Evolutionary conservation across 202 grass and related monocot species (phyloP), one percentile per base, ranked within the genome.

Genomic region (Zoysia matrella): DNA sequence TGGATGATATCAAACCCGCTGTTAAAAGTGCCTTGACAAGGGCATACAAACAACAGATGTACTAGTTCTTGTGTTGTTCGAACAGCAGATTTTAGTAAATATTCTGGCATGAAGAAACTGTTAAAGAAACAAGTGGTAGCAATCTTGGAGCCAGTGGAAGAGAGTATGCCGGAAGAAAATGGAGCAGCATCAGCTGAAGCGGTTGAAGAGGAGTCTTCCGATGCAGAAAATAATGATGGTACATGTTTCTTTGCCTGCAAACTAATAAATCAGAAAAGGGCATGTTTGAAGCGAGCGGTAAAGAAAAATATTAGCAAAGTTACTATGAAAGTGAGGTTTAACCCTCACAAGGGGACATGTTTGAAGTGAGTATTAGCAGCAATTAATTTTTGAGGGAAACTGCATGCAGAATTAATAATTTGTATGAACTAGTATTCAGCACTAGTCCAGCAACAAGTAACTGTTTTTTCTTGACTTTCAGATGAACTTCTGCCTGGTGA

Each of bases 21-120:
- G 91, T 99, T 61, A 99, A 99, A 88, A 87, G 93, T 60, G 96
- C 96, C 49, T 80, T 99, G 76, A 99, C 96, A 48, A 96, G 82
- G 68, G 93, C 96, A 74, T 96, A 99, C 83, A 99, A 99, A 85
- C 91, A 96, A 36, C 30, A 36, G 30, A 85, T 93, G 89, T 63
- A 99, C 93, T 67, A 87, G 68, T 78, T 94, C 80, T 66, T 90
- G 93, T 85, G 87, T 94, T 71, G 72, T 96, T 76, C 76, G 93
- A 71, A 76, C 91, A 81, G 96, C 96, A 82, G 96, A 99, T 36
- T 90, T 65, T 92, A 69, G 87, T 99, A 79, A 89, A 74, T 75
- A 89, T 99, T 50, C 93, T 15, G 93, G 96, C 67, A 76, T 99
- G 70, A 99, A 90, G 67, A 99, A 94, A 36, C 89, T 93, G 64